These are phyloP conservation scores for Tolypocladium paradoxum DNA, from an alignment of 2,329 filamentous ascomycete species.

Conservation along the genomic window DNA sequence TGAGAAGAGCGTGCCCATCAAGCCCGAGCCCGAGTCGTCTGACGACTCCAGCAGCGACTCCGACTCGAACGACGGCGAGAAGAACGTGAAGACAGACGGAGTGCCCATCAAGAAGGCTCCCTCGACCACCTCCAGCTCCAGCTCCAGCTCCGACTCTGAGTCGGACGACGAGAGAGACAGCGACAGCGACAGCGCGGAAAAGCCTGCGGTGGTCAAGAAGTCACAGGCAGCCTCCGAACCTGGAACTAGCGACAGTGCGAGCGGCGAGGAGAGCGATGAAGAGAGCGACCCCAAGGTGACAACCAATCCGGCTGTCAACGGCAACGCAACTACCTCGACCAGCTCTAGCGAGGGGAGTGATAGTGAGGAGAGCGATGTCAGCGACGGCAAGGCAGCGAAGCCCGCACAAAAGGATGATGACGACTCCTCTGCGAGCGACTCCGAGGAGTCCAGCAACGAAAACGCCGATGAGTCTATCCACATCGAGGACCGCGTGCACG, in stretches of 20 bases:
- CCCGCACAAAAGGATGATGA: background rate
- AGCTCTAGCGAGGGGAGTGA: constrained; percentile 11
- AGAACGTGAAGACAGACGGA: constrained; percentile 6
- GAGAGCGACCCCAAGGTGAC: constrained; percentile 9
- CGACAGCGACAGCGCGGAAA: constrained; percentile 14
- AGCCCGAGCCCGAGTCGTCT: constrained; percentile 10
- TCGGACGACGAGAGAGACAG: constrained; percentile 16
- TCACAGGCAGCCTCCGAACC: constrained; percentile 10
- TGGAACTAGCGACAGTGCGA: constrained; percentile 12
- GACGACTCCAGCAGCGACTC: constrained; percentile 17
- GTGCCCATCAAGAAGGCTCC: background rate
- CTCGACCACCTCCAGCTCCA: constrained; percentile 10
- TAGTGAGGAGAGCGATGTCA: background rate
- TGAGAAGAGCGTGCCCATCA: constrained; percentile 1
- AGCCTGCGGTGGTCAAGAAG: constrained; percentile 6
- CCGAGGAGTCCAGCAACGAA: constrained; percentile 17
- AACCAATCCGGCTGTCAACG: constrained; percentile 9
- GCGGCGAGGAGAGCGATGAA: constrained; percentile 8
- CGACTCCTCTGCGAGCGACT: constrained; percentile 10
- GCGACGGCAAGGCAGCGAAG: background rate
- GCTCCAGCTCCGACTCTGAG: constrained; percentile 13
- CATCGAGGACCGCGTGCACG: constrained; percentile 19
- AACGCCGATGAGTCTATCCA: constrained; percentile 29
- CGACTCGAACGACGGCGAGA: constrained; percentile 12
- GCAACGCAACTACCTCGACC: constrained; percentile 7